Conservation (phyloP, 78 protist species). For the Guillardia theta region DNA sequence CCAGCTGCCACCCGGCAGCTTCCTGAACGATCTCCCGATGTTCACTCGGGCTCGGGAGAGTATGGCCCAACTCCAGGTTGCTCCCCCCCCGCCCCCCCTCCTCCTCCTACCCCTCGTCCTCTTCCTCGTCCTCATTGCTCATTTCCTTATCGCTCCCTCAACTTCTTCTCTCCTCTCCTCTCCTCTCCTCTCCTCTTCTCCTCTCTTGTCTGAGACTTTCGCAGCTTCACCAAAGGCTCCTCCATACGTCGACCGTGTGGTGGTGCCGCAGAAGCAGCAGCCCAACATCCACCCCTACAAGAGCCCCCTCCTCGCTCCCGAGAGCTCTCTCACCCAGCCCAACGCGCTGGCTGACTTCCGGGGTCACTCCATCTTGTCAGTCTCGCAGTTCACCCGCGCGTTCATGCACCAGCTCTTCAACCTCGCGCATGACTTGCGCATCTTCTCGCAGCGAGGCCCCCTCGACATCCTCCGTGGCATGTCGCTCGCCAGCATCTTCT, state of each 20-base stretch:
- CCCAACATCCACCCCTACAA: background rate
- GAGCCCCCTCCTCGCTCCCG: background rate
- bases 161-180: no score
- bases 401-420: conserved; percentile 31
- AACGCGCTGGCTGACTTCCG: background rate
- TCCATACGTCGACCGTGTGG: background rate
- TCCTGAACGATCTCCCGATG: no score
- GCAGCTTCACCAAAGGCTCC: background rate
- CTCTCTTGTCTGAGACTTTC: no score
- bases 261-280: background rate
- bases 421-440: conserved; percentile 74
- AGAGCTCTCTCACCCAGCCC: background rate
- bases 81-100: no score
- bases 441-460: conserved; percentile 14
- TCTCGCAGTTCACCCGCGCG: background rate
- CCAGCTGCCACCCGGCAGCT: no score
- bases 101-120: no score
- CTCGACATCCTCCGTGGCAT: conserved; percentile 60
- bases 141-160: no score
- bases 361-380: background rate
- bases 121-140: no score
- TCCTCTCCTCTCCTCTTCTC: no score
- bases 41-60: no score
- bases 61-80: no score
- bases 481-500: conserved; percentile 74